Base-by-base conservation (phyloP, 2,329 filamentous ascomycete species). In the Ceratocystis lukuohia region DNA sequence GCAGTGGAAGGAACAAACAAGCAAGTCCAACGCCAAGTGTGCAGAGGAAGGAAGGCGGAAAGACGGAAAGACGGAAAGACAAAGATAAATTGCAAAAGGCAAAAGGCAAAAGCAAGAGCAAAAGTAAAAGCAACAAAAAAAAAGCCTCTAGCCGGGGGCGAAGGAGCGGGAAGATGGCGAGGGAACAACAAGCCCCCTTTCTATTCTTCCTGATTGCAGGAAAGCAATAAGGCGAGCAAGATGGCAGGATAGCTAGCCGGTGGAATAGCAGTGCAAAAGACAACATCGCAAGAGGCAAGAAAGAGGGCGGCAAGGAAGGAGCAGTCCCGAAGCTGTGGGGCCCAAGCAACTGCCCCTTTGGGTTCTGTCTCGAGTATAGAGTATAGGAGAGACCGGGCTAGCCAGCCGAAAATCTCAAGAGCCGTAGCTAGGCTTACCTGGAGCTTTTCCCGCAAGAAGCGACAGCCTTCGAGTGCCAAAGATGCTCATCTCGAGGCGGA, bases 1-100 rank as follows among this genome's bases (percentile, higher is more conserved):
- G 20, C 20, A 53, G 12, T 17, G 48, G n/a, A 25, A 53, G 17
- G 17, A 48, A 20, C 45, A 53, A 20, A 25, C 37, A 41, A 12
- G 37, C 37, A 41, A 41, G 37, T 15, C 10, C 37, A 41, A 41
- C 37, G 37, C 12, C 37, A 15, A 41, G 10, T 4, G 8, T 12
- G 37, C 37, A 41, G 37, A 33, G 37, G 37, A 41, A 12, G 37
- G 37, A 12, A 3, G 10, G 37, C 10, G 10, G 33, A 37, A 37
- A 10, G 33, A 30, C 30, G 22, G 22, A 45, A 61, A 46, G 15
- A 45, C 30, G 22, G 22, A 45, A 61, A 46, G 15, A 2, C 28
- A 46, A 64, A 65, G 62, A 62, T 44, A 63, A 64, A 64, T 48
- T 17, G 62, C 41, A 22, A 46, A 45, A 48, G 64, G 45, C 50